Conservation (phyloP, 345 rosid genomes). For the Ceriops decandra region DNA sequence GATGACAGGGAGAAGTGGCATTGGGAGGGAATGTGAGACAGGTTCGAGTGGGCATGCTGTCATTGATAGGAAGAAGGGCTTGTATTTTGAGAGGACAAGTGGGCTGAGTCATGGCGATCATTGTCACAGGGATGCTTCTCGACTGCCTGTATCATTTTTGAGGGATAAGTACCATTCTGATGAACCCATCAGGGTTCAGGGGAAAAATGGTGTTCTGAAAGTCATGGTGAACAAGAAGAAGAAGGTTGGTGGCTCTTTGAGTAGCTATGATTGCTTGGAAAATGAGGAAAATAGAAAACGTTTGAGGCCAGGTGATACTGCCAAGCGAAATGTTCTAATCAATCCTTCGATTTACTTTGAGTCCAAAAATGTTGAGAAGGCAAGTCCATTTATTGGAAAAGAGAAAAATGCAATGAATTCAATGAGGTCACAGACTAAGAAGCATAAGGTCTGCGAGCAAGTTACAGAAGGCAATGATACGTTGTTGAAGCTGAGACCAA, state of each 20-base stretch:
- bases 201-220: slow-evolving; percentile 90
- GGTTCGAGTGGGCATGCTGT: slow-evolving; percentile 49
- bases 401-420: slow-evolving; percentile 36
- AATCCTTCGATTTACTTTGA: slow-evolving; percentile 36
- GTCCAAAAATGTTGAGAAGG: slow-evolving; percentile 38
- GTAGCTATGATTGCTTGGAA: slow-evolving; percentile 37
- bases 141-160: slow-evolving; percentile 31
- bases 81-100: slow-evolving; percentile 40
- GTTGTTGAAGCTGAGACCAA: slow-evolving; percentile 36
- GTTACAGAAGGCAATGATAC: slow-evolving; percentile 51
- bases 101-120: slow-evolving; percentile 35
- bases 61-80: slow-evolving; percentile 46
- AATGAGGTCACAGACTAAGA: slow-evolving; percentile 37
- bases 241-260: slow-evolving; percentile 44
- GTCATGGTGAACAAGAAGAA: slow-evolving; percentile 76
- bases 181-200: slow-evolving; percentile 82
- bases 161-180: slow-evolving; percentile 49
- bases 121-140: slow-evolving; percentile 31
- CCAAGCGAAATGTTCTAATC: slow-evolving; percentile 37
- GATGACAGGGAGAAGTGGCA: slow-evolving; percentile 30
- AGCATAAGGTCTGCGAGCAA: slow-evolving; percentile 36
- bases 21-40: slow-evolving; percentile 43
- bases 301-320: slow-evolving; percentile 36
- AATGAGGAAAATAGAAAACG: slow-evolving; percentile 35
- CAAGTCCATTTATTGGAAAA: slow-evolving; percentile 30